These are phyloP conservation scores for Westerdykella ornata DNA, from an alignment of 2,329 filamentous ascomycete species.

Conservation along the genomic window DNA sequence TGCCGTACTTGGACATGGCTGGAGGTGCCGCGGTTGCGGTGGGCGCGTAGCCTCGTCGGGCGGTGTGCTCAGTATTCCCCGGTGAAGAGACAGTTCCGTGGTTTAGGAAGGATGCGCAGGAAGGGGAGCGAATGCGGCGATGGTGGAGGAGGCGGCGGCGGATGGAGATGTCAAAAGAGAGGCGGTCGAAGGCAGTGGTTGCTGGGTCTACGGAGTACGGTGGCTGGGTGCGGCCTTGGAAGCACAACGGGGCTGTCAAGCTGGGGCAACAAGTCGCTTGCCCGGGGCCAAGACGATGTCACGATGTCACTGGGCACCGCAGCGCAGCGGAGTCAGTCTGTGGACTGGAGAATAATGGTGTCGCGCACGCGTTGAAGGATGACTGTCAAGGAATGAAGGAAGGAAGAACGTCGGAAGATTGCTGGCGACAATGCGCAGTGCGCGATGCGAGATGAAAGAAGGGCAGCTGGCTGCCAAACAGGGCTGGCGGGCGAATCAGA, in stretches of 20 bases:
- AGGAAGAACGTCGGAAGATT: too few species aligned
- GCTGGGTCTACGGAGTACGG: not conserved
- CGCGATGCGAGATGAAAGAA: not conserved
- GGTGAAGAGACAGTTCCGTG: not conserved
- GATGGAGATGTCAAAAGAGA: not conserved
- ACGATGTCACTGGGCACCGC: too few species aligned
- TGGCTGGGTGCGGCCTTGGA: not conserved
- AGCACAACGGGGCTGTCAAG: too few species aligned
- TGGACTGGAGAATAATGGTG: too few species aligned
- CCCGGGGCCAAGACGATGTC: too few species aligned
- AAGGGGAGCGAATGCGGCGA: conserved; percentile 13
- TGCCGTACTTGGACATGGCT: conserved; percentile 34
- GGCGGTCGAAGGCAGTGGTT: not conserved
- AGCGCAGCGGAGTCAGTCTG: too few species aligned
- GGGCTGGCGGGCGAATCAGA: too few species aligned
- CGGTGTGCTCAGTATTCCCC: not conserved
- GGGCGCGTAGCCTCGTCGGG: conserved; percentile 22
- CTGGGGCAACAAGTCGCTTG: too few species aligned
- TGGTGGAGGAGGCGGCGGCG: not conserved
- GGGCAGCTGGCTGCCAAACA: not conserved
- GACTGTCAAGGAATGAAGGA: too few species aligned
- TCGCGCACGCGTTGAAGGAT: too few species aligned
- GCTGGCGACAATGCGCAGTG: too few species aligned
- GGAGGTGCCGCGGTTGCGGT: conserved; percentile 6
- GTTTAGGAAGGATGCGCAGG: conserved; percentile 1